These are phyloP conservation scores for Rhizopus delemar DNA, from an alignment of 371 early-diverging fungal species.

Conservation along the genomic window DNA sequence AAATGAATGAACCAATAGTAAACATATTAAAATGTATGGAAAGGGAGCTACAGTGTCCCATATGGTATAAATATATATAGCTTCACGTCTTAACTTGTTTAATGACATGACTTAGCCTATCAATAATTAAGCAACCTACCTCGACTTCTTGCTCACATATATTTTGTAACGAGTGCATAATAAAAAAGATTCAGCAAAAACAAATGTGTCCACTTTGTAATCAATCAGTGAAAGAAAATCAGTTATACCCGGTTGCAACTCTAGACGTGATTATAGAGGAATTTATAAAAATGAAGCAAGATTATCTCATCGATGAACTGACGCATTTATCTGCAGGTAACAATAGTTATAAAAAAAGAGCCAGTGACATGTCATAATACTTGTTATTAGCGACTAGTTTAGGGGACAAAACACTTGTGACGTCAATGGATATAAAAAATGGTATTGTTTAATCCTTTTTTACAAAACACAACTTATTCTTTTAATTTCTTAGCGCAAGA, in stretches of 20 bases:
- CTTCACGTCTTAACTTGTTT: neutral
- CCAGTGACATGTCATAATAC: neutral
- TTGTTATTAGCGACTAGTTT: too few species aligned
- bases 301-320: neutral
- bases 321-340: conserved; percentile 1
- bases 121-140: conserved; percentile 3
- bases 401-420: neutral
- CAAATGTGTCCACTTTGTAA: conserved; percentile 9
- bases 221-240: neutral
- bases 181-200: neutral
- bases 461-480: neutral
- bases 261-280: conserved; percentile 10
- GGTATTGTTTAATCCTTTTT: neutral
- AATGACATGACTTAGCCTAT: conserved; percentile 2
- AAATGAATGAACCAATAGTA: neutral
- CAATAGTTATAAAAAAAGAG: neutral
- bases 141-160: conserved; percentile 14
- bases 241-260: conserved; percentile 1
- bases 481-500: neutral
- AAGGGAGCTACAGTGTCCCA: conserved; percentile 1
- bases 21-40: neutral
- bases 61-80: neutral
- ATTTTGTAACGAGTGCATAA: conserved; percentile 15
- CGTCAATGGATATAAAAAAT: neutral
- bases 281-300: conserved; percentile 8